These are phyloP conservation scores for Ogataea degrootiae DNA, from an alignment of 805 yeast species.

Conservation along the genomic window DNA sequence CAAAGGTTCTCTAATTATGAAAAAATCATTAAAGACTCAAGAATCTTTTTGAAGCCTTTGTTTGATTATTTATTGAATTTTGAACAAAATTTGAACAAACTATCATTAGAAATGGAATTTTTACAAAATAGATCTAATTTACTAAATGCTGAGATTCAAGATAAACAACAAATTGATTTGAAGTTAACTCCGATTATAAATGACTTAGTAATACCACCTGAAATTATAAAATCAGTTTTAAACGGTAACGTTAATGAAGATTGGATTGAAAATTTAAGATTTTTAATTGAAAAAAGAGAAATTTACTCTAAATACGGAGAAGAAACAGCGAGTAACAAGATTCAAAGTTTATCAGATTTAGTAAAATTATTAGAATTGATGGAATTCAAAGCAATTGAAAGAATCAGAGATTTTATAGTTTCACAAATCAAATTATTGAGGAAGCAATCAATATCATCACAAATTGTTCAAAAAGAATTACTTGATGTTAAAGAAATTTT, in stretches of 20 bases:
- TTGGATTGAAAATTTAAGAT: conserved; percentile 67
- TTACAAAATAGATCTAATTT: conserved; percentile 50
- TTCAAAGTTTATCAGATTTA: conserved; percentile 20
- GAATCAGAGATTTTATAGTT: conserved; percentile 68
- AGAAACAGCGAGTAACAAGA: conserved; percentile 8
- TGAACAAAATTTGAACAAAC: conserved; percentile 48
- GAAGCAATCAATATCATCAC: conserved; percentile 62
- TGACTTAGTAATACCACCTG: conserved; percentile 73
- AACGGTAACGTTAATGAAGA: conserved; percentile 49
- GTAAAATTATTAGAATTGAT: conserved; percentile 43
- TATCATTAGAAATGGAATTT: conserved; percentile 58
- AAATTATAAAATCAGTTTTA: conserved; percentile 52
- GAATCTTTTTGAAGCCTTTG: conserved; percentile 43
- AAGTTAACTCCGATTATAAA: conserved; percentile 70
- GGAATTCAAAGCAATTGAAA: conserved; percentile 61
- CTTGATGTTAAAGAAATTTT: conserved; percentile 59
- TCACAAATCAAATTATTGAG: conserved; percentile 64
- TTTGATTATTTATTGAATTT: conserved; percentile 50
- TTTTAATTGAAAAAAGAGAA: conserved; percentile 52
- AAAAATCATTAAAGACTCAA: conserved; percentile 26
- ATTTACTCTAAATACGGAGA: conserved; percentile 41
- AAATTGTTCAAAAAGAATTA: conserved; percentile 63
- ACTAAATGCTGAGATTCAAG: conserved; percentile 42
- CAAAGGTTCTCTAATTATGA: conserved; percentile 21
- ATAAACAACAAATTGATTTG: conserved; percentile 43